phyloP scores from a whole-genome alignment of 1,284 basidiomycete species.

The Peniophora sp. region DNA sequence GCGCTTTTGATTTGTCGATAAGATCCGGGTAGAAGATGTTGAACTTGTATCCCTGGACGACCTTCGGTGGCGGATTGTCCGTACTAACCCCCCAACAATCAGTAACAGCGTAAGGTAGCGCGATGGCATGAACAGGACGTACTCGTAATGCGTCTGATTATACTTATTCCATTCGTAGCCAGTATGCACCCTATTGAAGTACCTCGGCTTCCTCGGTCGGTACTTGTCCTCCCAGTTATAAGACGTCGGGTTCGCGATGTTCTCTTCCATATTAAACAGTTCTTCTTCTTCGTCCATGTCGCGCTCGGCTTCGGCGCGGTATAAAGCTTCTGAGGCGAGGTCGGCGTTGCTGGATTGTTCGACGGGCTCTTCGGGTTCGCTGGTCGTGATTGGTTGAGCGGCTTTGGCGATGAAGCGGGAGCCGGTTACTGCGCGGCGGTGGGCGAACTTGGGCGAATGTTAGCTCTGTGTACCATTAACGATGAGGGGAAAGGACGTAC shows the following conservation, averaged over 20 bases:
- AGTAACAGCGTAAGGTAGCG: conserved; percentile 11
- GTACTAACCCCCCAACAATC: too few species aligned
- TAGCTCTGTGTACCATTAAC: conserved; percentile 7
- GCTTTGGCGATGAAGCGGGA: conserved; percentile 82
- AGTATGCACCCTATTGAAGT: conserved; percentile 99
- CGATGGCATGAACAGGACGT: conserved; percentile 24
- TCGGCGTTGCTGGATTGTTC: conserved; percentile 65
- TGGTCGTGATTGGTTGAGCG: conserved; percentile 39
- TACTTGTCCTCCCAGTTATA: conserved; percentile 99
- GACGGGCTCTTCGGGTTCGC: conserved; percentile 23
- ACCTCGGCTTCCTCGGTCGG: conserved; percentile 94
- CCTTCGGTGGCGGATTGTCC: conserved; percentile 95
- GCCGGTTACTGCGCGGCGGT: conserved; percentile 70
- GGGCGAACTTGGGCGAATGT: conserved; percentile 47
- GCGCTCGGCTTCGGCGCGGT: conserved; percentile 81
- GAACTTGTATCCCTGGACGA: conserved; percentile 99
- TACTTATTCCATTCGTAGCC: conserved; percentile 99
- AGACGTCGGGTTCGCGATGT: conserved; percentile 69
- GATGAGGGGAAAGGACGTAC: conserved; percentile 35
- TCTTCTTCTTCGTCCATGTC: conserved; percentile 96
- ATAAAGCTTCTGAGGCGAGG: conserved; percentile 77
- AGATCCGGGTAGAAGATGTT: conserved; percentile 95
- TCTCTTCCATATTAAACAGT: conserved; percentile 86
- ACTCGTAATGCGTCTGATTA: conserved; percentile 99
- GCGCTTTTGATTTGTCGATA: conserved; percentile 94